phyloP scores from a whole-genome alignment of 2,329 filamentous ascomycete genomes.

The Hortaea sp. region DNA sequence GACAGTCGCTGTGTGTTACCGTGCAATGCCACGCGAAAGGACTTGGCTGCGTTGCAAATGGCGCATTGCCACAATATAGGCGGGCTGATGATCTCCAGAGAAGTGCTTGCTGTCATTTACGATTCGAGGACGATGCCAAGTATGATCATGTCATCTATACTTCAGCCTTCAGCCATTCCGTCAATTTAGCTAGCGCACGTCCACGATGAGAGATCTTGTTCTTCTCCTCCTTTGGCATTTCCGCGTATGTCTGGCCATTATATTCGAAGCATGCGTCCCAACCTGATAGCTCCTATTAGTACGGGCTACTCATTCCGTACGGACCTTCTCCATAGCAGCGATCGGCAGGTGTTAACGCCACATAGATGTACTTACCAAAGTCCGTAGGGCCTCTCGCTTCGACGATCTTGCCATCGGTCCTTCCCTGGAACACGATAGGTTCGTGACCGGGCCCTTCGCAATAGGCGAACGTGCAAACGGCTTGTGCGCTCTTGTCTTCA shows the following conservation, averaged over 20 bases:
- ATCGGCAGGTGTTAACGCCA: conserved; percentile 3
- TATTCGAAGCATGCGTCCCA: conserved; percentile 98
- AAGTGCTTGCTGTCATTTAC: background rate
- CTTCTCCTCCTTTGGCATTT: conserved; percentile 83
- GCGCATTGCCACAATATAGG: no score
- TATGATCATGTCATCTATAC: conserved; percentile 7
- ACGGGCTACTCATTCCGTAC: no score
- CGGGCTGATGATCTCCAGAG: background rate
- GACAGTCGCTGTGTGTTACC: no score
- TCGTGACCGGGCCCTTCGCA: conserved; percentile 75
- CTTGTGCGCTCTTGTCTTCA: conserved; percentile 80
- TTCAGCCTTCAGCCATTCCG: conserved; percentile 52
- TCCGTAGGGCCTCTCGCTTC: conserved; percentile 65
- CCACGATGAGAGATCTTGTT: conserved; percentile 88
- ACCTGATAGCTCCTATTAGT: conserved; percentile 40
- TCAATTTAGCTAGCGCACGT: conserved; percentile 78
- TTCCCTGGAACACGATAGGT: conserved; percentile 81
- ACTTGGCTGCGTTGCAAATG: no score
- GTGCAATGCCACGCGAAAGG: no score
- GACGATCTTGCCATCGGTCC: conserved; percentile 79
- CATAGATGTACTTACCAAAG: conserved; percentile 57
- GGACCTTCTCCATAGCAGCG: conserved; percentile 1
- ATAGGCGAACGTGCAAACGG: conserved; percentile 93
- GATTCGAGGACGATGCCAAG: background rate
- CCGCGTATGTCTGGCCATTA: conserved; percentile 81